Conservation (phyloP, 768 basidiomycete species). For the Mrakia blollopis region DNA sequence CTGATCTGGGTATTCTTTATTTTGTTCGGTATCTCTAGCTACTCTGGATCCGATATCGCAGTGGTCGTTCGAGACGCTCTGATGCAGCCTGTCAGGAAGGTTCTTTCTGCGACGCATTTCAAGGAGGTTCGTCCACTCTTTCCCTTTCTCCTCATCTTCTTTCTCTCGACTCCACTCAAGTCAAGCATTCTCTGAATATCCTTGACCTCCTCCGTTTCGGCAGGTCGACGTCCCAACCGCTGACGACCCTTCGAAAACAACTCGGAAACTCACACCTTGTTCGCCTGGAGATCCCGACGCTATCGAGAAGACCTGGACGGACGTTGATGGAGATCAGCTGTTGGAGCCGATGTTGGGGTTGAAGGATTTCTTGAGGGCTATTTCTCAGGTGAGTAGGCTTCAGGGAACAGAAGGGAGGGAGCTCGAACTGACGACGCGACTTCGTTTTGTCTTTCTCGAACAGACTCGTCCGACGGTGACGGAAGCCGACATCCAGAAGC, state of each 20-base stretch:
- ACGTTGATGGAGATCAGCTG: constrained; percentile 78
- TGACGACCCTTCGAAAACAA: constrained; percentile 38
- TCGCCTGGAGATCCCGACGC: constrained; percentile 86
- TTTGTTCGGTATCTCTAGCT: constrained; percentile 47
- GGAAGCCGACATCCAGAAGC: constrained; percentile 70
- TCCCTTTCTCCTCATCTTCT: neutral
- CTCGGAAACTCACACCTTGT: constrained; percentile 79
- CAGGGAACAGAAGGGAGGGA: neutral
- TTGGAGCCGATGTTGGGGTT: constrained; percentile 77
- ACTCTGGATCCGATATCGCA: constrained; percentile 91
- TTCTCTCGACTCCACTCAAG: too few relatives aligned
- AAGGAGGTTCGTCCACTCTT: constrained; percentile 50
- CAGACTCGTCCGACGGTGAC: constrained; percentile 83
- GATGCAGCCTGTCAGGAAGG: constrained; percentile 97
- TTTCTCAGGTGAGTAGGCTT: constrained; percentile 30
- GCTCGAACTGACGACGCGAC: neutral
- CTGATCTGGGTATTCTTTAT: neutral
- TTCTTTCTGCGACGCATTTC: constrained; percentile 92
- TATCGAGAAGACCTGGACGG: constrained; percentile 82
- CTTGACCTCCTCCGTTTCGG: neutral
- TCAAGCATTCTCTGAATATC: neutral
- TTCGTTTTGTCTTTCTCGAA: constrained; percentile 61
- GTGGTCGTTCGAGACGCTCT: constrained; percentile 91
- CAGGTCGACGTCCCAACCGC: constrained; percentile 36
- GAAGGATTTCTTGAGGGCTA: constrained; percentile 32